phyloP scores from a whole-genome alignment of 2,329 filamentous ascomycete species.

The Exophiala bonariae region DNA sequence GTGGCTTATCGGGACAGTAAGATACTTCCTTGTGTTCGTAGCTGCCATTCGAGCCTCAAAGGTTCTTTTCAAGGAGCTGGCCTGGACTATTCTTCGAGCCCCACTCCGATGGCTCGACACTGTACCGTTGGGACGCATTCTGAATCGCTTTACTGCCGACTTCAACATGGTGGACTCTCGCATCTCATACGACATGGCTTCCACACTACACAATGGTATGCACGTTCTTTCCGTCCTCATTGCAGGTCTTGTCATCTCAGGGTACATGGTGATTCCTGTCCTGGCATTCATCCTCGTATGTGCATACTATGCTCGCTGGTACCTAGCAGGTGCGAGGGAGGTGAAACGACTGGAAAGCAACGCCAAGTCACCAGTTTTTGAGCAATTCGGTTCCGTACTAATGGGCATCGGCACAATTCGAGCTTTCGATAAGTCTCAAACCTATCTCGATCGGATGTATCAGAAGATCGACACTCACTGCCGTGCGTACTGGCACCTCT shows the following conservation, averaged over 20 bases:
- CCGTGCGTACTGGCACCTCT: slow-evolving; percentile 65
- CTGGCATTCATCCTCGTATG: slow-evolving; percentile 58
- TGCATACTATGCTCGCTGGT: slow-evolving; percentile 59
- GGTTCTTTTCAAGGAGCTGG: slow-evolving; percentile 65
- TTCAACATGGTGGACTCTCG: slow-evolving; percentile 72
- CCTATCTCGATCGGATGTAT: slow-evolving; percentile 71
- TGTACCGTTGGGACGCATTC: slow-evolving; percentile 71
- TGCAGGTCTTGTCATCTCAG: slow-evolving; percentile 67
- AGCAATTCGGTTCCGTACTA: slow-evolving; percentile 73
- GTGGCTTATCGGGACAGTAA: slow-evolving; percentile 58
- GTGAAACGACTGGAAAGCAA: slow-evolving; percentile 76
- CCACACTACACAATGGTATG: slow-evolving; percentile 61
- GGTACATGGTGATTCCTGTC: slow-evolving; percentile 64
- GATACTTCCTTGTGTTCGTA: slow-evolving; percentile 63
- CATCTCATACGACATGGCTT: slow-evolving; percentile 63
- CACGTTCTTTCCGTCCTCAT: slow-evolving; percentile 65
- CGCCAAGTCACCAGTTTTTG: slow-evolving; percentile 76
- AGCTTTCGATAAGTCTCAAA: slow-evolving; percentile 67
- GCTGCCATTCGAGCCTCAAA: slow-evolving; percentile 71
- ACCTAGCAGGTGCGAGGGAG: slow-evolving; percentile 70
- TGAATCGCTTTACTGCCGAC: slow-evolving; percentile 77
- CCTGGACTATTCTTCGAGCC: slow-evolving; percentile 67
- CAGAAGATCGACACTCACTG: slow-evolving; percentile 67
- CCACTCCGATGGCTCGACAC: slow-evolving; percentile 81
- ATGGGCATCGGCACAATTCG: slow-evolving; percentile 74